These are phyloP conservation scores for Colletotrichum paranaense DNA, from an alignment of 2,329 filamentous ascomycete species.

Conservation along the genomic window DNA sequence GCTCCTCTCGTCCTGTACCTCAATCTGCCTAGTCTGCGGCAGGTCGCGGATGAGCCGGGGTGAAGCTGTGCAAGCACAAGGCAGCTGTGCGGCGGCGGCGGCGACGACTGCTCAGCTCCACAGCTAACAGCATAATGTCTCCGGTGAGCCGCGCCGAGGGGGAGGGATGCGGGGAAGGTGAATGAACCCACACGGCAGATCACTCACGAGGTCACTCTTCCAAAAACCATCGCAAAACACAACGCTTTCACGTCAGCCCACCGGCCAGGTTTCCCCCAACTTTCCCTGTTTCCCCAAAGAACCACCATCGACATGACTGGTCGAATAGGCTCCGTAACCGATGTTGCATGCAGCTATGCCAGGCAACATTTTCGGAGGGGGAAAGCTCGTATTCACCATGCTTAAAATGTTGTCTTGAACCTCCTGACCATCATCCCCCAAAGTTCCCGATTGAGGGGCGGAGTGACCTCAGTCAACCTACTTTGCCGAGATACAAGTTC, in stretches of 20 bases:
- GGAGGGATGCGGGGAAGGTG: slow-evolving; percentile 16
- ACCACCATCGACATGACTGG: slow-evolving; percentile 1
- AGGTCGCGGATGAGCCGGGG: not conserved
- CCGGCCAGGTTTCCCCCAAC: not conserved
- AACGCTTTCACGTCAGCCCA: slow-evolving; percentile 2
- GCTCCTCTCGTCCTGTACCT: not conserved
- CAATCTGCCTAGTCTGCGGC: not conserved
- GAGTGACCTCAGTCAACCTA: not conserved
- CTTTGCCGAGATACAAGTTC: not conserved
- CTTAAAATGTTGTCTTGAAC: not conserved
- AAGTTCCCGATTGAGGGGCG: not conserved
- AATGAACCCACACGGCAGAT: slow-evolving; percentile 2
- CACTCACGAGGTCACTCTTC: not conserved
- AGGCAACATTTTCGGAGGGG: not conserved
- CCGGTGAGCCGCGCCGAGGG: slow-evolving; percentile 12
- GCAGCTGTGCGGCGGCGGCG: not conserved
- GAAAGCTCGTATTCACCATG: slow-evolving; percentile 22
- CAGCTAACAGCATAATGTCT: not conserved
- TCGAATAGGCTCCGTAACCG: not conserved
- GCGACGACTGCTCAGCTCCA: not conserved
- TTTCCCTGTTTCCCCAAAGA: not conserved
- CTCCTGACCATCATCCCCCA: slow-evolving; percentile 1
- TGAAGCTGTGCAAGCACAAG: not conserved
- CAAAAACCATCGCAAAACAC: not conserved
- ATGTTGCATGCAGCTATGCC: slow-evolving; percentile 24